Conservation (phyloP, 2,329 filamentous ascomycete genomes). For the Monilinia polystroma region DNA sequence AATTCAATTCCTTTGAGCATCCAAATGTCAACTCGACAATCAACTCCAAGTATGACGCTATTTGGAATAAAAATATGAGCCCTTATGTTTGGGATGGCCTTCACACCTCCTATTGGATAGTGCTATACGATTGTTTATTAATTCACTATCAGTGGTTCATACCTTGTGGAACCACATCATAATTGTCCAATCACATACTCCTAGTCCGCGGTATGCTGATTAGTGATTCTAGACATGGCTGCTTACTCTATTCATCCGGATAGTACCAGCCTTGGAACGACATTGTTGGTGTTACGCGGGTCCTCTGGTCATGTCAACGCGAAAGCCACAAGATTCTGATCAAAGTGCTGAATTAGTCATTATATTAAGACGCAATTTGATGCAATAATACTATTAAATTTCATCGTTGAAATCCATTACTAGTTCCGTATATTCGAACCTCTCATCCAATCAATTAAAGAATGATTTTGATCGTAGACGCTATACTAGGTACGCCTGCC, state of each 20-base stretch:
- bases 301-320: background rate
- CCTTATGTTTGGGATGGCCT: background rate
- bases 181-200: background rate
- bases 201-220: background rate
- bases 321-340: background rate
- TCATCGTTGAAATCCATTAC: background rate
- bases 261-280: too few species aligned
- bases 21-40: background rate
- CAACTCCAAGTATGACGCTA: background rate
- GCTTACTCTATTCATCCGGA: background rate
- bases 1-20: background rate
- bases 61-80: background rate
- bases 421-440: background rate
- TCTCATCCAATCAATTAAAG: background rate
- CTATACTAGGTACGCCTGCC: conserved; percentile 48
- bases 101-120: background rate
- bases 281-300: background rate
- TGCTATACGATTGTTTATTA: background rate
- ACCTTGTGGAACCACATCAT: background rate
- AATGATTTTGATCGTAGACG: conserved; percentile 25
- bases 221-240: background rate
- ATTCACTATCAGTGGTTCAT: background rate
- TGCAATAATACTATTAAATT: too few species aligned
- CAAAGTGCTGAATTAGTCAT: background rate
- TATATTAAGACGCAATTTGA: background rate